Evolutionary conservation across 225 moss, liverwort and hornwort genomes (phyloP), one percentile per base, ranked within the genome.

Genomic region (Bryoerythrophyllum caledonicum): DNA sequence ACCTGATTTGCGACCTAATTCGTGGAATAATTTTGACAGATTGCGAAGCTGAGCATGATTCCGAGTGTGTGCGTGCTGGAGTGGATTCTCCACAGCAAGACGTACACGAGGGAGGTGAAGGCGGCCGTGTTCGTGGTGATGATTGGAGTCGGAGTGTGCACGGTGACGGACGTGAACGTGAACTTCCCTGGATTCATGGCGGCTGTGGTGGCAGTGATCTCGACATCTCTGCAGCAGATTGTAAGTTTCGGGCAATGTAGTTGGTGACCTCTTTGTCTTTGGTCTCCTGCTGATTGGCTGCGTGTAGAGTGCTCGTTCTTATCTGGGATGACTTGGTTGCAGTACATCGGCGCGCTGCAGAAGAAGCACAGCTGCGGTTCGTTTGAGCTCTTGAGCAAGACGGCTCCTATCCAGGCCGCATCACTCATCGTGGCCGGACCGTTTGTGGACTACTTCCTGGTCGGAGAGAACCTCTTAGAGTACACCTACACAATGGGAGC

Each of bases 41-140:
- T 90, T 68, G 85, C 90, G 25, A 90, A 90, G 70, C 56, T 90
- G 74, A 90, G 88, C 65, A 90, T 90, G 88, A 88, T 90, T 56
- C 90, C 90, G 24, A 84, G 74, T 61, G 88, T 88, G 32, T 86
- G 90, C 73, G 82, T 90, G 15, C 71, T 90, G 86, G 90, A 88
- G 67, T 88, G 86, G 88, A 5, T 90, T 8, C 66, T 90, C 63
- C 81, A 90, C 78, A 80, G 37, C 75, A 90, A 88, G 76, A 82
- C 79, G 14, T 90, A 88, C 71, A 82, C 90, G 1, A 82, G 82
- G 74, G 88, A 90, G 55, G 86, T 88, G 66, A 90, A 90, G 84
- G 67, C 73, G 2, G 16, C 88, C 14, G 81, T 90, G 56, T 70
- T 88, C 49, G 70, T 90, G 35, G 88, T 88, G 24, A 88, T 90